Base-by-base conservation (phyloP, 306 rosid species). In the Echinosophora koreensis region DNA sequence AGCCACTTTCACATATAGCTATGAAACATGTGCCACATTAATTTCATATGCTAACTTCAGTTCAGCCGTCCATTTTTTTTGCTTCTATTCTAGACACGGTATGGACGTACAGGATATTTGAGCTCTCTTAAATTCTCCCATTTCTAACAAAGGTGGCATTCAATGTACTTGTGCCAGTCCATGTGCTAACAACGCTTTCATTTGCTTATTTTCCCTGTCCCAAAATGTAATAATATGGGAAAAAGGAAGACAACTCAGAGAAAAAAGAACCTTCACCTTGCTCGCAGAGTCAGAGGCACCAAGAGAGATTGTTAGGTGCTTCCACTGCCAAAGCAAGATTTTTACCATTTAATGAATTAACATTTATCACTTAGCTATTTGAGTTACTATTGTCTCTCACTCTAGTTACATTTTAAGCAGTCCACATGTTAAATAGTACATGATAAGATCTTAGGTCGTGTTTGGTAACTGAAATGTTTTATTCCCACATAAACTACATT, bases 11-110 rank as follows among this genome's bases (percentile, higher is more conserved):
- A 59, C 35, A 27, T 16, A 12, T 34, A 18, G 44, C 34, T 61
- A 14, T 59, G 49, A 61, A 60, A 70, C 39, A 61, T 61, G 15
- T 49, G 57, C 71, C 70, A 34, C 69, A 58, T 78, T 78, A 77
- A 41, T 77, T 35, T 58, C 70, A 42, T 35, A 78, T 59, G 63
- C 30, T 17, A 46, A 12, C 42, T 70, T 15, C 6, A 58, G 64
- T 37, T 52, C 17, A 32, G 47, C 46, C 6, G 30, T 77, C 62
- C 81, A 41, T 77, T 57, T 57, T 66, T 46, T 67, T 22, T 22
- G 6, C 38, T 42, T 77, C 69, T 67, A 56, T 46, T 66, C 5
- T 34, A 58, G 52, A 57, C 18, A 52, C 13, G 6, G 71, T 49
- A 63, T 16, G 47, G 5, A 14, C 34, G 79, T 50, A 62, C 51